These are phyloP conservation scores for Parasarocladium wereldwijsianum DNA, from an alignment of 2,329 filamentous ascomycete genomes.

Conservation along the genomic window DNA sequence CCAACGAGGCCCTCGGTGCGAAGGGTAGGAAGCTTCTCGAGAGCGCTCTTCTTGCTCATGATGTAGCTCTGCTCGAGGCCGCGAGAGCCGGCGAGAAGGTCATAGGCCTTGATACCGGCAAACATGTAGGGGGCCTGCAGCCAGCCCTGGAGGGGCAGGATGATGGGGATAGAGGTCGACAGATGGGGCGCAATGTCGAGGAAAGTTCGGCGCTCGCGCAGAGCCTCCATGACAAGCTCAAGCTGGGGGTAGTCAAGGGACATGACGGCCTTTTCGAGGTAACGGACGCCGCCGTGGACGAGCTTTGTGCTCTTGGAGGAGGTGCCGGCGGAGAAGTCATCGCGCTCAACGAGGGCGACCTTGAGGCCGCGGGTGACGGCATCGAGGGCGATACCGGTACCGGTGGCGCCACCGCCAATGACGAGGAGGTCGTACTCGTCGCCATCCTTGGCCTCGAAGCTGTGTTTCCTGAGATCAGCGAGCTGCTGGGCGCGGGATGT, in stretches of 20 bases:
- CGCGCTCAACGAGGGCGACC: constrained; percentile 68
- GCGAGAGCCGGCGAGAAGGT: constrained; percentile 66
- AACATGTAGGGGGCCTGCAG: constrained; percentile 69
- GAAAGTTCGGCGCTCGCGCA: constrained; percentile 73
- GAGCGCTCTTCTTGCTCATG: constrained; percentile 59
- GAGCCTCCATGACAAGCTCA: constrained; percentile 64
- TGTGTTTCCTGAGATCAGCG: constrained; percentile 21
- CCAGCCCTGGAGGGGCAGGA: constrained; percentile 71
- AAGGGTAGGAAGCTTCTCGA: constrained; percentile 67
- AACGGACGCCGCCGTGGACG: constrained; percentile 72
- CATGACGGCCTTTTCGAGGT: constrained; percentile 76
- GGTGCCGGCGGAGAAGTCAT: constrained; percentile 70
- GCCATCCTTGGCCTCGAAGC: constrained; percentile 14
- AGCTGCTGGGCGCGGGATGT: constrained; percentile 23
- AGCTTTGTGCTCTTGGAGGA: constrained; percentile 82
- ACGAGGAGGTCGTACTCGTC: constrained; percentile 61
- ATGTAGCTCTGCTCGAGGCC: constrained; percentile 78
- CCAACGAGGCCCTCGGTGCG: constrained; percentile 60
- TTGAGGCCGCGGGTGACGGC: constrained; percentile 65
- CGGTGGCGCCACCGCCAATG: constrained; percentile 68
- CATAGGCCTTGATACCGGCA: constrained; percentile 62
- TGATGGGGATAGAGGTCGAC: constrained; percentile 67
- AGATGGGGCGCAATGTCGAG: constrained; percentile 72
- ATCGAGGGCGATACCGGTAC: constrained; percentile 67
- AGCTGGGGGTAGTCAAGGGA: constrained; percentile 77